Evolutionary conservation across 768 basidiomycete genomes (phyloP).

Genomic region (Lactarius quietus): DNA sequence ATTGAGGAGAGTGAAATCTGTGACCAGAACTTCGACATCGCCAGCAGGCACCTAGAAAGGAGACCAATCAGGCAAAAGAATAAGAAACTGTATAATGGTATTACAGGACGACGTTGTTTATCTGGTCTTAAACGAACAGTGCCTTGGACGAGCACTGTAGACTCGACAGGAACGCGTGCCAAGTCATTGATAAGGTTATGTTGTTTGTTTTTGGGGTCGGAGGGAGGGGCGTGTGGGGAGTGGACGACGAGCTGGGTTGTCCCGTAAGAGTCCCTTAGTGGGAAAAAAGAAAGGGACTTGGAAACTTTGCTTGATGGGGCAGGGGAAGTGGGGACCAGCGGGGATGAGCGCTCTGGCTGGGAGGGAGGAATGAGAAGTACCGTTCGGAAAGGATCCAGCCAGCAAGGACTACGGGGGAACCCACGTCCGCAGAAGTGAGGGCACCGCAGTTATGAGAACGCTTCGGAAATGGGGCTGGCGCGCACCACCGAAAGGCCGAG

Average conservation of each 20-base stretch:
- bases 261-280: constrained; percentile 75
- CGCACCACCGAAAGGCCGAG: constrained; percentile 13
- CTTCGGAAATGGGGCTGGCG: constrained; percentile 29
- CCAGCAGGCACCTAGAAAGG: constrained; percentile 55
- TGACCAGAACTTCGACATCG: constrained; percentile 76
- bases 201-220: constrained; percentile 17
- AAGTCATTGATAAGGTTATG: constrained; percentile 41
- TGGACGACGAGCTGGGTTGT: constrained; percentile 75
- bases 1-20: constrained; percentile 72
- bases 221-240: constrained; percentile 26
- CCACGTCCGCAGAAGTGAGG: constrained; percentile 26
- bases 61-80: constrained; percentile 9
- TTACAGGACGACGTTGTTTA: constrained; percentile 57
- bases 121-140: constrained; percentile 61
- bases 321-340: constrained; percentile 32
- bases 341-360: constrained; percentile 5
- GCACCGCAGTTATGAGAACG: constrained; percentile 31
- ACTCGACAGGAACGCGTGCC: constrained; percentile 68
- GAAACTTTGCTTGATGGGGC: constrained; percentile 54
- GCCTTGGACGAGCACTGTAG: constrained; percentile 73
- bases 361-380: constrained; percentile 43
- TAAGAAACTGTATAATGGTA: constrained; percentile 6
- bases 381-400: constrained; percentile 84
- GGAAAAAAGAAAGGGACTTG: constrained; percentile 77
- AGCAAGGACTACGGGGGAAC: constrained; percentile 55